Evolutionary conservation across 805 yeast species (phyloP), one percentile per base, ranked within the genome.

Genomic region (Sugiyamaella mastotermitis): DNA sequence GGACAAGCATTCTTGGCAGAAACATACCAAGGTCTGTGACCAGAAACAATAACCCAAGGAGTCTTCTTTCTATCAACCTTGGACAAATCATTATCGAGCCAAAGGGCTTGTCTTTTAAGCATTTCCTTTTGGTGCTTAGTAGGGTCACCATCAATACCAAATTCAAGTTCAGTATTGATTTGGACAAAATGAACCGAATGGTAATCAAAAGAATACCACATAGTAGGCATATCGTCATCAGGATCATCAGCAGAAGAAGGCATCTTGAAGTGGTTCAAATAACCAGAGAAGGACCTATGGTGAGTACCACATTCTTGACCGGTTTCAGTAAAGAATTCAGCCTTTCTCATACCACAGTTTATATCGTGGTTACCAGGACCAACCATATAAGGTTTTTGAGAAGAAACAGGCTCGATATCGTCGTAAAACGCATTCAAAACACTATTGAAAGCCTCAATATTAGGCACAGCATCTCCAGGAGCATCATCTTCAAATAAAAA

Each of bases 201-300:
- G 38, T 57, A 53, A 31, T 57, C 58, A 24, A 48, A 57, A 2
- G 61, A 57, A 40, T 55, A 57, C 61, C 61, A 57, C 50, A 57
- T 48, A 31, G 55, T 56, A n/a, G 46, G 40, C 31, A 22, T 24
- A 16, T 36, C 42, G 20, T 53, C 57, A n/a, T 49, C 52, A 17
- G 58, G 46, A 33, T 47, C 57, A 22, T 28, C 40, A 14, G 45
- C 18, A 10, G 36, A 31, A n/a, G 41, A 32, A 10, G 61, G 61
- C 61, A 57, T 57, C 33, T 49, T 43, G 50, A 48, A 57, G 37
- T 51, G 58, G 33, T 48, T 37, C 16, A 38, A 46, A 39, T 48
- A 55, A 9, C 51, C 55, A n/a, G 58, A 45, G 32, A 57, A 57
- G 39, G 58, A 57, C 13, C 49, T 38, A 44, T 56, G 60, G 7